Base-by-base conservation (phyloP, 176 grass and related monocot genomes). In the Zea mays region DNA sequence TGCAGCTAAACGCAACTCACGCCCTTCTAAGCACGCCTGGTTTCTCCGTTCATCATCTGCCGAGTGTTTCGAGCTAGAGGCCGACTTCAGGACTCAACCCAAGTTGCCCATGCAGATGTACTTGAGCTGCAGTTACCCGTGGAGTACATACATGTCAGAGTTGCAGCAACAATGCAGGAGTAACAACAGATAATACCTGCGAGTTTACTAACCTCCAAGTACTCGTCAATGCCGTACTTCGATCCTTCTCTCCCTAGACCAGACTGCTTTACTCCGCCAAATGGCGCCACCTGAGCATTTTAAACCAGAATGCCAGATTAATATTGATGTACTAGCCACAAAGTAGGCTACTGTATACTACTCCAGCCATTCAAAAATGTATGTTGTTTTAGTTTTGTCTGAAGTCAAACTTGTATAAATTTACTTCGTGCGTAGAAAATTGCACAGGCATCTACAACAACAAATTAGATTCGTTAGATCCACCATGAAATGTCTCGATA, bases 221-320 rank as follows among this genome's bases (percentile, higher is more conserved):
- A 99, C 42, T 99, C 96, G 12, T 99, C 92, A 14, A 90, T 51
- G 37, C 96, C 96, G 8, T 99, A 99, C 85, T 94, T 99, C 37
- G 96, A 99, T 12, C 96, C 96, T 71, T 99, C 96, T 75, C 92
- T 77, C 46, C 96, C 96, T 58, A 99, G 85, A 63, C 96, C 96
- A 11, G 96, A 99, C 46, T 99, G 92, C 56, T 99, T 99, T 79
- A 90, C 83, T 49, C 92, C 92, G 6, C 96, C 96, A 76, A 99
- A 99, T 48, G 96, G 92, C 10, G 92, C 96, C 42, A 98, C 92
- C 96, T 95, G 65, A 19, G 76, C 65, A 75, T 44, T 5, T 50
- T 1, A 85, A 10, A 37, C 0, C 3, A 72, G 58, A 68, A 37
- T 10, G 43, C 0, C 3, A 72, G 58, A 68, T 43, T 10, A 72